Conservation (phyloP, 2,329 filamentous ascomycete genomes). For the Acrocalymma vagum region DNA sequence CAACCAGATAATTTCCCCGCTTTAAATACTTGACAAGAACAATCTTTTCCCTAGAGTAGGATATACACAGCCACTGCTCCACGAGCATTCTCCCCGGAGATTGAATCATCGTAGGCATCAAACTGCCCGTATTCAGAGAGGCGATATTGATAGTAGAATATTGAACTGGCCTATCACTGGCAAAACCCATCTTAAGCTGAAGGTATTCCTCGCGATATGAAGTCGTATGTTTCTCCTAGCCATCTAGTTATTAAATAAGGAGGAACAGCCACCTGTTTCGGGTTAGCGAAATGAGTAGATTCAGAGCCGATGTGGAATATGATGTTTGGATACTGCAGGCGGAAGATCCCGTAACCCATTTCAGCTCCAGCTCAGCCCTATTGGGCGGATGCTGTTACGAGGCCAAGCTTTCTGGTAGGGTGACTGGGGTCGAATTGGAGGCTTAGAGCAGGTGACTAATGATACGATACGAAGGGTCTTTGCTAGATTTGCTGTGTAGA, state of each 20-base stretch:
- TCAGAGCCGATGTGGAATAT: neutral
- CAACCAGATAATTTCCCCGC: neutral
- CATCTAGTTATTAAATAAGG: slow-evolving; percentile 13
- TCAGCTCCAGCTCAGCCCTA: slow-evolving; percentile 17
- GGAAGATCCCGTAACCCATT: slow-evolving; percentile 6
- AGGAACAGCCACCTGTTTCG: slow-evolving; percentile 10
- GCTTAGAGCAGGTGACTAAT: too few relatives aligned
- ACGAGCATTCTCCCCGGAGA: neutral
- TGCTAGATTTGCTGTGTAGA: too few relatives aligned
- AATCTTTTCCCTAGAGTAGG: neutral
- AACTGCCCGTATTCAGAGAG: neutral
- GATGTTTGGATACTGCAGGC: slow-evolving; percentile 7
- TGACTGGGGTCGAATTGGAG: too few relatives aligned
- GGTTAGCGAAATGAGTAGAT: slow-evolving; percentile 8
- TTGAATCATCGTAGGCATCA: neutral
- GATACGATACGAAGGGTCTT: too few relatives aligned
- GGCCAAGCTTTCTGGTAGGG: too few relatives aligned
- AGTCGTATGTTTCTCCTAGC: slow-evolving; percentile 19
- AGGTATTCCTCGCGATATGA: neutral
- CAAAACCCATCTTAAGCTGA: neutral
- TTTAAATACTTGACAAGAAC: neutral
- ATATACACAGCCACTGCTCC: neutral
- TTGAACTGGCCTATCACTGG: neutral
- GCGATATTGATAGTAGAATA: neutral
- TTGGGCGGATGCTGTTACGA: slow-evolving; percentile 1